These are phyloP conservation scores for Puccinia coronata DNA, from an alignment of 1,284 basidiomycete genomes.

Conservation along the genomic window DNA sequence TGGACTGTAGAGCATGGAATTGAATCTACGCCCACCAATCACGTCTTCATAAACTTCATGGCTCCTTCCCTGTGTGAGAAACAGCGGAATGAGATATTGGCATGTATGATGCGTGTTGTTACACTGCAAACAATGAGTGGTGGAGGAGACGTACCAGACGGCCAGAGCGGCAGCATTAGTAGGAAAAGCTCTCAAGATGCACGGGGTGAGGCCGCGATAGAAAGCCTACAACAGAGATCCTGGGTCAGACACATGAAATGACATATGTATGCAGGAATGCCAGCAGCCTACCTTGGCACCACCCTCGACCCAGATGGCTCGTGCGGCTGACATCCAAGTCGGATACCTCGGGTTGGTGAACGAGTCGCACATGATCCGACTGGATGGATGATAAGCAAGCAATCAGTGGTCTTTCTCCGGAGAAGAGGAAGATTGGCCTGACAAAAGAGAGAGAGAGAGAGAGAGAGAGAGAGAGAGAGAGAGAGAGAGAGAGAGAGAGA, in stretches of 20 bases:
- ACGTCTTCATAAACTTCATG: constrained; percentile 3
- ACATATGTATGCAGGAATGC: not conserved
- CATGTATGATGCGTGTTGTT: too few species aligned
- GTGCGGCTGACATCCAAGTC: constrained; percentile 64
- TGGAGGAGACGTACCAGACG: constrained; percentile 34
- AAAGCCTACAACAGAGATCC: constrained; percentile 62
- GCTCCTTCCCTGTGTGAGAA: constrained; percentile 5
- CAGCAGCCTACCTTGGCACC: constrained; percentile 58
- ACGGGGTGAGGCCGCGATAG: constrained; percentile 64
- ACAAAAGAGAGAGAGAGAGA: not conserved
- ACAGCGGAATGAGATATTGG: not conserved
- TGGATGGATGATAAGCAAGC: constrained; percentile 45
- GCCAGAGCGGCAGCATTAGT: constrained; percentile 55
- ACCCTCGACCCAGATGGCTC: constrained; percentile 63
- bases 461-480: not conserved
- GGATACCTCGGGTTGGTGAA: constrained; percentile 64
- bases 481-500: not conserved
- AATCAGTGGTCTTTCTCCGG: not conserved
- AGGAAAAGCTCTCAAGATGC: constrained; percentile 70
- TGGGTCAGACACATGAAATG: not conserved
- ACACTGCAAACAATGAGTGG: not conserved
- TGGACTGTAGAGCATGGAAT: too few species aligned
- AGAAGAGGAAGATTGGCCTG: not conserved
- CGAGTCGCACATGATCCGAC: constrained; percentile 60
- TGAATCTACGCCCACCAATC: too few species aligned